These are phyloP conservation scores for Teratosphaeriaceae sp. DNA, from an alignment of 2,329 filamentous ascomycete species.

Conservation along the genomic window DNA sequence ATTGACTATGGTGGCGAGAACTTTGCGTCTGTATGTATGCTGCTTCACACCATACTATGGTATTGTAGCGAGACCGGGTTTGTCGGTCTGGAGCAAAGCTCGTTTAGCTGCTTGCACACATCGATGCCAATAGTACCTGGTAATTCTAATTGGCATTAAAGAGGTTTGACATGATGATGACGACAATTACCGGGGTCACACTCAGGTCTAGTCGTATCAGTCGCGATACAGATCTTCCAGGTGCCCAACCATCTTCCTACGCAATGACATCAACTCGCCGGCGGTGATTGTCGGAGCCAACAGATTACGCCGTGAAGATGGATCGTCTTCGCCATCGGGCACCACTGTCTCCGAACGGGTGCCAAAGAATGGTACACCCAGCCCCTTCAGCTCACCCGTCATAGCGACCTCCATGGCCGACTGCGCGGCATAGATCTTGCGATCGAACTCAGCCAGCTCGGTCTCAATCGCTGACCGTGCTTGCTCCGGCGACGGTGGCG, in stretches of 20 bases:
- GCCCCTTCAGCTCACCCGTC: constrained; percentile 46
- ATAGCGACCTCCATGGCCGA: constrained; percentile 54
- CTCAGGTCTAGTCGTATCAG: no score
- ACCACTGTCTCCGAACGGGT: constrained; percentile 41
- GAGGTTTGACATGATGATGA: no score
- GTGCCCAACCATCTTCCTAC: constrained; percentile 31
- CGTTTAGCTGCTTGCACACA: no score
- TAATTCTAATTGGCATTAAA: no score
- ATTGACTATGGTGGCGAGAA: no score
- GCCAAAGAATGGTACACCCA: constrained; percentile 58
- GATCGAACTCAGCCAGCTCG: constrained; percentile 54
- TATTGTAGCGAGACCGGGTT: no score
- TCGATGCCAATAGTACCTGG: no score
- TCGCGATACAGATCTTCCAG: constrained; percentile 35
- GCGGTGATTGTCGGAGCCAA: constrained; percentile 27
- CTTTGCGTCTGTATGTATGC: no score
- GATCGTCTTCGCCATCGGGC: constrained; percentile 16
- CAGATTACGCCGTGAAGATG: constrained; percentile 10
- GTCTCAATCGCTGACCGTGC: constrained; percentile 32
- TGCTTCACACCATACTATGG: no score
- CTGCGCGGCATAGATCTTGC: constrained; percentile 57
- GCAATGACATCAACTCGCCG: constrained; percentile 26
- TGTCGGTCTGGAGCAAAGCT: no score
- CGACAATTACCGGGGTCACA: no score
- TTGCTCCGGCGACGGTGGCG: constrained; percentile 2